A percentile compares a stretch with the other conserved stretches of the same genome.
These are phyloP conservation scores for Petunia hybrid DNA, from an alignment of 305 asterid genomes.

Conservation along the genomic window DNA sequence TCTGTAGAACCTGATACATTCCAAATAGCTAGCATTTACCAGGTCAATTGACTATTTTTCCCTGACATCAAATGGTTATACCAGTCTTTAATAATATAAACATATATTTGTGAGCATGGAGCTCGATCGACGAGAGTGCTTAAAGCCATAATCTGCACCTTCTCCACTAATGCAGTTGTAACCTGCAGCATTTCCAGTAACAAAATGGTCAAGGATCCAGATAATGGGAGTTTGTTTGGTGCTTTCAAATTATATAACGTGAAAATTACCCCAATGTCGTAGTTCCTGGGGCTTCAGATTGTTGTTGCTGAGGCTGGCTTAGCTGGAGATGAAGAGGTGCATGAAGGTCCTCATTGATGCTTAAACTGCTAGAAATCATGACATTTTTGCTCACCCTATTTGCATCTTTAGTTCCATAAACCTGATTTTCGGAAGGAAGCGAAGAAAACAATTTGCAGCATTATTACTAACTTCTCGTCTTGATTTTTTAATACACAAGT, in stretches of 20 bases:
- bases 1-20: not conserved
- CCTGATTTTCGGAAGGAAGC: slow-evolving; percentile 43
- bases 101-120: slow-evolving; percentile 24
- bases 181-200: slow-evolving; percentile 51
- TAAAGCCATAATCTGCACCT: slow-evolving; percentile 27
- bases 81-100: not conserved
- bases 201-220: slow-evolving; percentile 28
- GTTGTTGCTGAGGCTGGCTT: slow-evolving; percentile 71
- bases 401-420: slow-evolving; percentile 54
- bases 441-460: not conserved
- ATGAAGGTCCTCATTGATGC: slow-evolving; percentile 56
- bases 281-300: slow-evolving; percentile 45
- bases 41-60: not conserved
- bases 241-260: not conserved
- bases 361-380: slow-evolving; percentile 42
- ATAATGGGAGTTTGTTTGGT: not conserved
- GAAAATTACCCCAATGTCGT: slow-evolving; percentile 54
- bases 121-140: slow-evolving; percentile 20
- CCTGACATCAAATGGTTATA: slow-evolving; percentile 1
- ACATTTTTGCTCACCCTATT: slow-evolving; percentile 50
- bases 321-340: slow-evolving; percentile 72
- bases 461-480: not conserved
- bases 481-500: not conserved
- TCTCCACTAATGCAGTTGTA: slow-evolving; percentile 50
- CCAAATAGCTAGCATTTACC: not conserved